A percentile compares a stretch with the other conserved stretches of the same genome.
phyloP scores from a whole-genome alignment of 371 early-diverging fungal genomes.

The Astathelohania contejeani region DNA sequence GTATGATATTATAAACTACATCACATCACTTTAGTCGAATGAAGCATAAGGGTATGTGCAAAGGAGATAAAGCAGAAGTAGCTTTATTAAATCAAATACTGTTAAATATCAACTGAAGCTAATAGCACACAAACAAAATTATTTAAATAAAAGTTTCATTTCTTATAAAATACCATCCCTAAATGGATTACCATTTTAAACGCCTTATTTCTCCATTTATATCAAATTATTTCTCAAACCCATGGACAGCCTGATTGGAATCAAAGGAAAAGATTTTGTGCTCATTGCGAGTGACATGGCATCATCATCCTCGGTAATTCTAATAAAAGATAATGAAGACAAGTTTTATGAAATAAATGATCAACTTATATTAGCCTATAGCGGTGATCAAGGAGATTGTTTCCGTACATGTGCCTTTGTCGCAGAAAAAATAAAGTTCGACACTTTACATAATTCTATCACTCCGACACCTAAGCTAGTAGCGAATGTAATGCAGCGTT shows the following conservation, averaged over 20 bases:
- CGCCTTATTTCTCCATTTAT: too few relatives aligned
- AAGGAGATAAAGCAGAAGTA: too few relatives aligned
- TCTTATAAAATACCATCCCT: too few relatives aligned
- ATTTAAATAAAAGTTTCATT: too few relatives aligned
- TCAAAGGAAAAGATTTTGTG: conserved; percentile 26
- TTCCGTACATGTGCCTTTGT: conserved; percentile 21
- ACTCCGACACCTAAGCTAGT: conserved; percentile 20
- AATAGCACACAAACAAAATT: too few relatives aligned
- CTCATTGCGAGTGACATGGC: conserved; percentile 15
- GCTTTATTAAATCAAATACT: too few relatives aligned
- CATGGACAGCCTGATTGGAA: conserved; percentile 27
- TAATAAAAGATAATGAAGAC: conserved; percentile 29
- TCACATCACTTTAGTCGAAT: too few relatives aligned
- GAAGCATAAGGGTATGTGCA: too few relatives aligned
- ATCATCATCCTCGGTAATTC: conserved; percentile 13
- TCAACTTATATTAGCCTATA: conserved; percentile 21
- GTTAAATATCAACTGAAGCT: too few relatives aligned
- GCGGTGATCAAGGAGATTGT: conserved; percentile 42
- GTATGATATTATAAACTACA: too few relatives aligned
- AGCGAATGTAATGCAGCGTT: conserved; percentile 31
- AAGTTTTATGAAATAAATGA: conserved; percentile 24
- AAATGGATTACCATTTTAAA: too few relatives aligned
- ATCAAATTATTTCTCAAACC: too few relatives aligned
- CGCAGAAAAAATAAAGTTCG: conserved; percentile 24
- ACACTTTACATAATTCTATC: conserved; percentile 23